Base-by-base conservation (phyloP, 306 rosid genomes). In the Casuarina equisetifolia region DNA sequence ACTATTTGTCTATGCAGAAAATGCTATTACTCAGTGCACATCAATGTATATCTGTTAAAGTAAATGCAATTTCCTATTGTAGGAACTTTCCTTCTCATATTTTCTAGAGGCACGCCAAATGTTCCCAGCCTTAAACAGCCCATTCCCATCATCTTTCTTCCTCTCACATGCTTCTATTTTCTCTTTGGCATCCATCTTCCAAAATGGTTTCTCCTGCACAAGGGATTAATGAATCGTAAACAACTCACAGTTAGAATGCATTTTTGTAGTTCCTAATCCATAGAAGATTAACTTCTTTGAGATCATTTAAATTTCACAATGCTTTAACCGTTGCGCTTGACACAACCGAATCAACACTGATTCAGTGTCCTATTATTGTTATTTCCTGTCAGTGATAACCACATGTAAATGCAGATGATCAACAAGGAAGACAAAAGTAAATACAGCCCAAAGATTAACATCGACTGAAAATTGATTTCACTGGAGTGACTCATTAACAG, bases 81-180 rank as follows among this genome's bases (percentile, higher is more conserved):
- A 51, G 81, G 36, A 49, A 72, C 71, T 76, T 50, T 80, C 92
- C 87, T 87, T 85, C 50, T 87, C 96, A 72, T 89, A 91, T 81
- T 82, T 87, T 43, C 78, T 71, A 4, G 85, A 89, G 38, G 93
- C 91, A 12, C 80, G 82, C 72, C 72, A 75, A 72, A 78, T 85
- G 54, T 81, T 89, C 69, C 84, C 84, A 40, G 85, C 85, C 77
- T 87, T 91, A 63, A 89, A 91, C 50, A 82, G 44, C 1, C 74
- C 69, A 80, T 89, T 91, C 62, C 93, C 93, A 38, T 89, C 88
- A 66, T 82, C 76, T 78, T 91, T 91, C 80, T 81, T 87, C 82
- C 73, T 77, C 79, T 89, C 88, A 81, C 90, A 82, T 35, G 85
- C 93, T 84, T 91, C 89, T 78, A 87, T 61, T 84, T 87, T 91